Evolutionary conservation across 2,329 filamentous ascomycete species (phyloP).

Genomic region (Cladorrhinum sp.): DNA sequence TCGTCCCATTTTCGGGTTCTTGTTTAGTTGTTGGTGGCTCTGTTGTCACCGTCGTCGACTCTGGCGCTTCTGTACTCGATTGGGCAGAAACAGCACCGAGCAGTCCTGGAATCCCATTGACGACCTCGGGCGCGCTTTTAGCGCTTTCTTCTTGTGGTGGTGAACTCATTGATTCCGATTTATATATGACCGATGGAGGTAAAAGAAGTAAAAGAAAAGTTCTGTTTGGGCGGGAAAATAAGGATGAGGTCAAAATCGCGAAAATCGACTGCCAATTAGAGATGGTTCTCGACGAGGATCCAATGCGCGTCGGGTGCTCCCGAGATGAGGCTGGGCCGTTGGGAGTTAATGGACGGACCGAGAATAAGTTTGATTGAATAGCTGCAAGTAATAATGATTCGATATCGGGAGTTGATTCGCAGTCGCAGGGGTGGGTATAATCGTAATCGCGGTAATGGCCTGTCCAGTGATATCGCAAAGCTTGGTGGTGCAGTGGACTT

Average conservation of each 20-base stretch:
- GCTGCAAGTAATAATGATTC: conserved; percentile 17
- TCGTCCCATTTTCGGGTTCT: background rate
- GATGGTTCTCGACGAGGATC: background rate
- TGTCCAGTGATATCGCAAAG: conserved; percentile 15
- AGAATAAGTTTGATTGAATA: background rate
- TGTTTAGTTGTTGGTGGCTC: background rate
- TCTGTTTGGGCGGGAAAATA: background rate
- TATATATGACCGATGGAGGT: background rate
- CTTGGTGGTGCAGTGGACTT: background rate
- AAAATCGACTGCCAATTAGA: conserved; percentile 1
- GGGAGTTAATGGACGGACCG: background rate
- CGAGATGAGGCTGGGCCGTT: background rate
- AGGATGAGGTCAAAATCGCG: conserved; percentile 1
- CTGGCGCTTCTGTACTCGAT: background rate
- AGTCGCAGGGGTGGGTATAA: background rate
- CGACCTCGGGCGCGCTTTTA: background rate
- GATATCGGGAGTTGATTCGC: conserved; percentile 2
- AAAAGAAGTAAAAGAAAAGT: background rate
- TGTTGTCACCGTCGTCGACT: background rate
- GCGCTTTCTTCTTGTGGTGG: background rate
- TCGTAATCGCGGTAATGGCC: background rate
- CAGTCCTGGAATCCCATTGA: background rate
- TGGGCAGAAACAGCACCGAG: background rate
- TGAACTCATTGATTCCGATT: background rate
- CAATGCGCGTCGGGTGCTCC: background rate